These are phyloP conservation scores for Vigna unguiculata DNA, from an alignment of 306 rosid genomes.

Conservation along the genomic window DNA sequence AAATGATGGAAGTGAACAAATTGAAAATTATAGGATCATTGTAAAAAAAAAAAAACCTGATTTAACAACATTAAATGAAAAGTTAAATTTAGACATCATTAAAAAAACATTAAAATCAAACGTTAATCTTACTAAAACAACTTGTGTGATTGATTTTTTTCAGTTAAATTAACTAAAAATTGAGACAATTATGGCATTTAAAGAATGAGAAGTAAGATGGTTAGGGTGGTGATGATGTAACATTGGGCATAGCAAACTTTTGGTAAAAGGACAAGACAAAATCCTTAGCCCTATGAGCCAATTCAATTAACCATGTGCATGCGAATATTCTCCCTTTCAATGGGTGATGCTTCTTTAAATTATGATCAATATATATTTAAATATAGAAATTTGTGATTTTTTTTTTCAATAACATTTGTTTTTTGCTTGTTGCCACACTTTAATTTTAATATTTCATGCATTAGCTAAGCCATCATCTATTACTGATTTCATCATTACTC, in stretches of 20 bases:
- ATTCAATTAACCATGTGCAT: background rate
- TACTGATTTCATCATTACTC: background rate
- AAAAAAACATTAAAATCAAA: background rate
- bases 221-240: background rate
- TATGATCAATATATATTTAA: background rate
- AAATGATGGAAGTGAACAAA: too few species aligned
- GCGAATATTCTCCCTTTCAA: slow-evolving; percentile 36
- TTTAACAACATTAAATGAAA: background rate
- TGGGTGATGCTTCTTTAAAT: background rate
- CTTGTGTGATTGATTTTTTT: background rate
- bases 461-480: background rate
- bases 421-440: background rate
- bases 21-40: too few species aligned
- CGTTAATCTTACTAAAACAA: background rate
- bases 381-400: background rate
- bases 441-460: background rate
- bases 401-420: background rate
- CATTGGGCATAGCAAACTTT: background rate
- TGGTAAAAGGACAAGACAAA: slow-evolving; percentile 10
- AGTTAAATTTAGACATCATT: too few species aligned
- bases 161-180: background rate
- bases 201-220: background rate
- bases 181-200: background rate
- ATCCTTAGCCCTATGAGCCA: background rate
- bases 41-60: background rate